Conservation (phyloP, 192 early-diverging fungal species). For the Paraglomus brasilianum region DNA sequence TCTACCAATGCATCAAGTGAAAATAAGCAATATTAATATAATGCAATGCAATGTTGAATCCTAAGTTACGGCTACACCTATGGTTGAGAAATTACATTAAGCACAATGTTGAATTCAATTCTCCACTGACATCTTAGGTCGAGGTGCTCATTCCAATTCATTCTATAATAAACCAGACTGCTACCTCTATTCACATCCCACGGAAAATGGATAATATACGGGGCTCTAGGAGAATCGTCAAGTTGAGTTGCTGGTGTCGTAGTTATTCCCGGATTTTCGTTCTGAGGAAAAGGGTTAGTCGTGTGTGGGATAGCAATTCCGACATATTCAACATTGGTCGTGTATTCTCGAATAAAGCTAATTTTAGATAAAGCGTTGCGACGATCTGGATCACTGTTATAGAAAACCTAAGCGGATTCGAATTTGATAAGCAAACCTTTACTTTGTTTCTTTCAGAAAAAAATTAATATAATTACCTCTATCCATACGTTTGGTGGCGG, state of each 20-base stretch:
- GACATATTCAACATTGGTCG: neutral
- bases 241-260: neutral
- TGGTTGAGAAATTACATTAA: slow-evolving; percentile 1
- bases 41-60: no score
- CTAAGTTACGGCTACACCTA: neutral
- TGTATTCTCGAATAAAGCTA: neutral
- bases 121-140: neutral
- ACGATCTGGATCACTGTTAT: neutral
- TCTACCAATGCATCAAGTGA: no score
- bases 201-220: neutral
- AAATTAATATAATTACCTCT: neutral
- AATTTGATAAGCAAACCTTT: slow-evolving; percentile 10
- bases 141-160: slow-evolving; percentile 7
- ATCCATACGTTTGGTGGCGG: neutral
- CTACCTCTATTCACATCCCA: neutral
- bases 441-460: slow-evolving; percentile 4
- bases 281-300: neutral
- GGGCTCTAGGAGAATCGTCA: neutral
- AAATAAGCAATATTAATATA: no score
- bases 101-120: slow-evolving; percentile 8
- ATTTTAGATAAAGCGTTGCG: neutral
- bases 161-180: slow-evolving; percentile 9
- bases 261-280: slow-evolving; percentile 1
- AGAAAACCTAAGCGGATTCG: neutral
- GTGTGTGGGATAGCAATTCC: neutral